These are phyloP conservation scores for Flaveria robusta DNA, from an alignment of 129 eudicot species.

Conservation along the genomic window DNA sequence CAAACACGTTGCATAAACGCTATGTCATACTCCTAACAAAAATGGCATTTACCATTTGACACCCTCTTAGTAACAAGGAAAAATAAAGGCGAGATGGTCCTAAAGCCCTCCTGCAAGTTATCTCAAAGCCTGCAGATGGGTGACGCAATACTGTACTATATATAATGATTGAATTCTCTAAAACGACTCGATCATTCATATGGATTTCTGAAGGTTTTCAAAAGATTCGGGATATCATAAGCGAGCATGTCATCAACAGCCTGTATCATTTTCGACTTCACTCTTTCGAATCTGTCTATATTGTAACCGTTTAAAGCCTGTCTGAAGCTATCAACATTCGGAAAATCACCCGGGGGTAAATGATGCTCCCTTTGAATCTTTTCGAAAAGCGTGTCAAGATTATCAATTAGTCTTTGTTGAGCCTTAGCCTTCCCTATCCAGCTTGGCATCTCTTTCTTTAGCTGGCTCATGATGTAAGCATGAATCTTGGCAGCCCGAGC, in stretches of 20 bases:
- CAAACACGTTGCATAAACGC: background rate
- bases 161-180: slow-evolving; percentile 4
- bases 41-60: slow-evolving; percentile 23
- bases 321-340: slow-evolving; percentile 68
- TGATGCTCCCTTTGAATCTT: slow-evolving; percentile 87
- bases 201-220: slow-evolving; percentile 84
- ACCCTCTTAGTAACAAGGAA: slow-evolving; percentile 17
- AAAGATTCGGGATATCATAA: slow-evolving; percentile 85
- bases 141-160: background rate
- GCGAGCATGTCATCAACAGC: slow-evolving; percentile 90
- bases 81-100: slow-evolving; percentile 20
- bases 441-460: slow-evolving; percentile 93
- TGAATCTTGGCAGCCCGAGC: slow-evolving; percentile 98
- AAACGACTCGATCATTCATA: slow-evolving; percentile 45
- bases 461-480: slow-evolving; percentile 85
- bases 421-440: slow-evolving; percentile 91
- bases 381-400: slow-evolving; percentile 62
- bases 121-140: slow-evolving; percentile 20
- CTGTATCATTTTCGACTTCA: slow-evolving; percentile 75
- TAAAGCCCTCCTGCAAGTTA: slow-evolving; percentile 10
- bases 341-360: slow-evolving; percentile 92
- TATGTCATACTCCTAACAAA: slow-evolving; percentile 17
- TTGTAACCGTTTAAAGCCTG: slow-evolving; percentile 68
- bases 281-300: slow-evolving; percentile 79
- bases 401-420: slow-evolving; percentile 78